These are phyloP conservation scores for Biscogniauxia marginata DNA, from an alignment of 2,329 filamentous ascomycete genomes.

Conservation along the genomic window DNA sequence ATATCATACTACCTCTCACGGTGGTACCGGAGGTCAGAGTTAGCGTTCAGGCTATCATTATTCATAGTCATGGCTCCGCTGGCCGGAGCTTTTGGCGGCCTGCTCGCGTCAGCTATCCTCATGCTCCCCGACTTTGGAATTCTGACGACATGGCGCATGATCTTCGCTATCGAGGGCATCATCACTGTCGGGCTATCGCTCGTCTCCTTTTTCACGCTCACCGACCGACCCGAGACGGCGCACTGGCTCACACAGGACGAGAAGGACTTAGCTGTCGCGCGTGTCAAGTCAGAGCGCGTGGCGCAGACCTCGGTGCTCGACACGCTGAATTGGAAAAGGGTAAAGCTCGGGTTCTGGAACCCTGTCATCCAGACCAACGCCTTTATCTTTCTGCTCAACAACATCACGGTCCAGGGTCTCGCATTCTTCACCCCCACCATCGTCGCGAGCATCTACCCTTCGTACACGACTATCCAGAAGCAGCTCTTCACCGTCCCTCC, in stretches of 20 bases:
- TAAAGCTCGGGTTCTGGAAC: slow-evolving; percentile 60
- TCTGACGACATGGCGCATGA: slow-evolving; percentile 30
- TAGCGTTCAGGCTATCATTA: slow-evolving; percentile 64
- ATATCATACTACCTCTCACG: slow-evolving; percentile 72
- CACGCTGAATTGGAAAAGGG: slow-evolving; percentile 58
- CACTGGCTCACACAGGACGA: slow-evolving; percentile 65
- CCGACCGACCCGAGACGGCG: slow-evolving; percentile 67
- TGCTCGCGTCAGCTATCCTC: slow-evolving; percentile 64
- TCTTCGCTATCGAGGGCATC: slow-evolving; percentile 45
- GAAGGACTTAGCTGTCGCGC: slow-evolving; percentile 63
- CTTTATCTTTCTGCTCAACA: slow-evolving; percentile 29
- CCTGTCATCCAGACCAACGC: slow-evolving; percentile 45
- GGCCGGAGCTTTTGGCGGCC: slow-evolving; percentile 68
- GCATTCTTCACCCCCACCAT: slow-evolving; percentile 72
- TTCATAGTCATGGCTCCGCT: slow-evolving; percentile 71
- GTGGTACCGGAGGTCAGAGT: slow-evolving; percentile 69
- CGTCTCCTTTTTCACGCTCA: slow-evolving; percentile 62
- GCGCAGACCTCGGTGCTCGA: slow-evolving; percentile 63
- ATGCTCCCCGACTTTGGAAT: slow-evolving; percentile 52
- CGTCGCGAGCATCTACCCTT: slow-evolving; percentile 65
- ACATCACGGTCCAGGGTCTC: slow-evolving; percentile 67
- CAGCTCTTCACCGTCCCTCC: slow-evolving; percentile 71
- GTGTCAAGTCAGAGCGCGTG: slow-evolving; percentile 67
- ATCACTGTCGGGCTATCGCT: slow-evolving; percentile 53
- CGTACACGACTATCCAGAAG: slow-evolving; percentile 55